Conservation (phyloP, 208 protist genomes). For the Phytomonas serpens region DNA sequence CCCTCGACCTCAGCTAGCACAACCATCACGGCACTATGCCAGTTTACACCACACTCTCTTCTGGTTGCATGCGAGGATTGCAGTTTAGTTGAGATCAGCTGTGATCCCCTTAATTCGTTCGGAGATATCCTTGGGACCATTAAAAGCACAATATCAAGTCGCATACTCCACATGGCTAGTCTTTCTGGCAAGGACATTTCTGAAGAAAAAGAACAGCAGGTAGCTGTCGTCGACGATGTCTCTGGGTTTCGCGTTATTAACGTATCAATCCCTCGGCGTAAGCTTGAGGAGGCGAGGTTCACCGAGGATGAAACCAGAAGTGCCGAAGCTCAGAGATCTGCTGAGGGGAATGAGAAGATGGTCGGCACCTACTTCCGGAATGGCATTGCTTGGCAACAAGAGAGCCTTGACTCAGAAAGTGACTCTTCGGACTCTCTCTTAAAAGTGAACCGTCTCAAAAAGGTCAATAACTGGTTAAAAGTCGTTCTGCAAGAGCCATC, state of each 20-base stretch:
- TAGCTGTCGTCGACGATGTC: conserved; percentile 35
- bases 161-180: conserved; percentile 15
- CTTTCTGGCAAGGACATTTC: neutral
- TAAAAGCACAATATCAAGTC: conserved; percentile 1
- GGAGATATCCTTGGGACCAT: conserved; percentile 15
- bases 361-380: neutral
- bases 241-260: conserved; percentile 46
- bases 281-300: conserved; percentile 16
- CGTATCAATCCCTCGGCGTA: conserved; percentile 12
- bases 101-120: neutral
- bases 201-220: conserved; percentile 10
- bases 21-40: conserved; percentile 44
- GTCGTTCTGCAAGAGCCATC: conserved; percentile 61
- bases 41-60: conserved; percentile 33
- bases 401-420: neutral
- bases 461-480: conserved; percentile 39
- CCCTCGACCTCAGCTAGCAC: conserved; percentile 5
- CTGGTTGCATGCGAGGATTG: conserved; percentile 32
- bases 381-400: neutral
- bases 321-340: neutral
- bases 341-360: neutral
- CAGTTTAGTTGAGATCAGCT: conserved; percentile 37
- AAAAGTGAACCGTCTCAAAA: neutral
- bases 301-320: neutral
- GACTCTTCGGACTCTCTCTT: neutral